Base-by-base conservation (phyloP, 805 yeast species). In the Cyberlindnera euphorbiae region DNA sequence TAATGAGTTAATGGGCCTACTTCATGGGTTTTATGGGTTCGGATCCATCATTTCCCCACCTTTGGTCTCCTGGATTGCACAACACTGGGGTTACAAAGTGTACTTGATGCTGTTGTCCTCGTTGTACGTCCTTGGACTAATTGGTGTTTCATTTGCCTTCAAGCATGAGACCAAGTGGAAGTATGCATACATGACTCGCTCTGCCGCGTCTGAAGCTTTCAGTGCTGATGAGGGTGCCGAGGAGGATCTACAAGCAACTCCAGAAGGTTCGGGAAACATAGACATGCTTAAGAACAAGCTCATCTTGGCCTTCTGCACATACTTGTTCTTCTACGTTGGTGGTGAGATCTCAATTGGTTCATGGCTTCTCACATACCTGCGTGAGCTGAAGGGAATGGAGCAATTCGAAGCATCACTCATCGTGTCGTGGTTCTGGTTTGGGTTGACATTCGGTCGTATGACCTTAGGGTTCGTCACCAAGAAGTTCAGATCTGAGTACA, bases 11-110 rank as follows among this genome's bases (percentile, higher is more conserved):
- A 65, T 81, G 58, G 84, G 89, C 2, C 56, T 66, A 17, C 62
- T 73, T 39, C 93, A 83, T 60, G 89, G 85, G 1, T 52, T 66
- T 11, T 83, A 82, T 55, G 94, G 94, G 1, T 47, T 76, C 3
- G 88, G 89, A 3, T 85, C 88, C 1, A 76, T 84, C 31, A 45
- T 78, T 1, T 70, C 86, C 2, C 89, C 94, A 2, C 68, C 84
- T 14, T 53, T 78, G 21, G 79, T 81, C 4, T 74, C 85, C 0
- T 44, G 51, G 33, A 55, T 64, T 34, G 57, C 58, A 9, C 46
- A 53, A 19, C 49, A 45, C 26, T 58, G 49, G 15, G 54, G 64
- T 7, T 44, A 44, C 26, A 33, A 40, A 29, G 11, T 16, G 3
- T 32, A 40, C 22, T 44, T 39, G 15, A 31, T 26, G 7, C 26